A percentile compares a stretch with the other conserved stretches of the same genome.
These are phyloP conservation scores for Rhododendron molle DNA, from an alignment of 148 eudicot genomes.

Conservation along the genomic window DNA sequence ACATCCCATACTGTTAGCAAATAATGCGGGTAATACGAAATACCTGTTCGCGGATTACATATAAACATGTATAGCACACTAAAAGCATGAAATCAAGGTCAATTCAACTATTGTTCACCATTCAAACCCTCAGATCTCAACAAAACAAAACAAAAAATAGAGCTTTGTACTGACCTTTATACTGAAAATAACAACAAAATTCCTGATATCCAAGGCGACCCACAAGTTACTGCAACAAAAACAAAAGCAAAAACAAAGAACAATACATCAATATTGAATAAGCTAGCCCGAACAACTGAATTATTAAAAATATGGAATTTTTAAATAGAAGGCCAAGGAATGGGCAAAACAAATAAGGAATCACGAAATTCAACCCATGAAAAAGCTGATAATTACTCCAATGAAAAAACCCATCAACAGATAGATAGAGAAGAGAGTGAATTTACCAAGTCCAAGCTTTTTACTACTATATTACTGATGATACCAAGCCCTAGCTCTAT, in stretches of 20 bases:
- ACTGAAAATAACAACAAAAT: neutral
- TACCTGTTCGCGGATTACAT: neutral
- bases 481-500: neutral
- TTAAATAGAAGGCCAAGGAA: neutral
- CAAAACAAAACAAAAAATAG: neutral
- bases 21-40: no score
- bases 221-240: conserved; percentile 9
- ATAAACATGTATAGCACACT: neutral
- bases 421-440: neutral
- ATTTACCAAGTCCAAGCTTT: neutral
- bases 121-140: neutral
- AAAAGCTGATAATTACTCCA: neutral
- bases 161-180: neutral
- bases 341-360: neutral
- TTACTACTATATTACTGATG: no score
- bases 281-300: neutral
- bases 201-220: conserved; percentile 2
- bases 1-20: neutral
- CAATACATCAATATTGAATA: neutral
- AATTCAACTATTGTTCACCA: neutral
- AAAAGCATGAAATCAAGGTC: neutral
- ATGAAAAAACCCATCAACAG: neutral
- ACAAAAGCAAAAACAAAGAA: neutral
- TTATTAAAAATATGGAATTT: neutral
- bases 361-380: neutral